Percentiles rank a stretch among this genome's conserved stretches.
These are phyloP conservation scores for Saccharomyces hybrid DNA, from an alignment of 1,139 yeast species.

Conservation along the genomic window DNA sequence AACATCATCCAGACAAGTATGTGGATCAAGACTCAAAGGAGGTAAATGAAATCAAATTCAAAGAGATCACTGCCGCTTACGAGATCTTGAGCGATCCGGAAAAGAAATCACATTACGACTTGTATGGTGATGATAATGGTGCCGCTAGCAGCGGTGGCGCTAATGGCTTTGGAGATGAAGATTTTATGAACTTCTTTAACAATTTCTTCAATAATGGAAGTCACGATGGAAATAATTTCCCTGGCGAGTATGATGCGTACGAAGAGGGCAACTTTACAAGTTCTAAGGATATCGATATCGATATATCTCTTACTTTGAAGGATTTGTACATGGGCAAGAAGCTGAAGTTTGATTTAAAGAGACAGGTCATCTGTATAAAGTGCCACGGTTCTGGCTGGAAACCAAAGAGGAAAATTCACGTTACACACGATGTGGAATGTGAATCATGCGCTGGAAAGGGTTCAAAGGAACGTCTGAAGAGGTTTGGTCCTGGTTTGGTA, in stretches of 20 bases:
- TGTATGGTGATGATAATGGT: slow-evolving; percentile 39
- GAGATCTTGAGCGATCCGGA: slow-evolving; percentile 62
- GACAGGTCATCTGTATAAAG: slow-evolving; percentile 61
- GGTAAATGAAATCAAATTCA: slow-evolving; percentile 63
- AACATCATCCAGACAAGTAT: slow-evolving; percentile 77
- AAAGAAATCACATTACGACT: slow-evolving; percentile 50
- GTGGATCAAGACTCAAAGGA: slow-evolving; percentile 53
- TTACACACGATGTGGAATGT: slow-evolving; percentile 50
- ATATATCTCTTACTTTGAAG: slow-evolving; percentile 40
- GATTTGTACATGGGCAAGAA: slow-evolving; percentile 80
- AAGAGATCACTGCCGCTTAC: slow-evolving; percentile 71
- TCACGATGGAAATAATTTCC: neutral
- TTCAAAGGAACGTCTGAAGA: slow-evolving; percentile 46
- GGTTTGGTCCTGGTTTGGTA: slow-evolving; percentile 73
- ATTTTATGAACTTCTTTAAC: slow-evolving; percentile 13
- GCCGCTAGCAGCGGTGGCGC: slow-evolving; percentile 18
- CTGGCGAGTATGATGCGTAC: slow-evolving; percentile 2
- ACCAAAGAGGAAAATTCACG: slow-evolving; percentile 20
- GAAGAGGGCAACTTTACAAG: slow-evolving; percentile 25
- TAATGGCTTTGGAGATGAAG: slow-evolving; percentile 14
- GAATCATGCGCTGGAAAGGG: slow-evolving; percentile 72
- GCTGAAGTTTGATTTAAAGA: slow-evolving; percentile 63
- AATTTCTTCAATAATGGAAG: slow-evolving; percentile 1
- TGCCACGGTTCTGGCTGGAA: slow-evolving; percentile 66
- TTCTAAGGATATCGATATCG: slow-evolving; percentile 45